These are phyloP conservation scores for Penicillium waksmanii DNA, from an alignment of 495 filamentous ascomycete species.

Conservation along the genomic window DNA sequence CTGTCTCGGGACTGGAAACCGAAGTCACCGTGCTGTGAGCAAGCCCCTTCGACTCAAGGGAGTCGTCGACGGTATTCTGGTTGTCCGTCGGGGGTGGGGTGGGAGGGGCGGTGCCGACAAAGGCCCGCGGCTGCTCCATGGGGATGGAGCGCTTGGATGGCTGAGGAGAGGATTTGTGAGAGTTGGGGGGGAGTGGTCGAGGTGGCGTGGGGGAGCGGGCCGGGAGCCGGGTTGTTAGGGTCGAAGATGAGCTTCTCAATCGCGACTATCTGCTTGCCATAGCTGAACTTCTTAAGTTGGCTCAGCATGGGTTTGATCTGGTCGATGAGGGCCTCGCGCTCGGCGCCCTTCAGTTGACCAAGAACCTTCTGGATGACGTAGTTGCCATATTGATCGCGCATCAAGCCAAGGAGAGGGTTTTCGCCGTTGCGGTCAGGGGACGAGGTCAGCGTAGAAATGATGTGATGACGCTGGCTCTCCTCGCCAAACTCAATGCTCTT, in stretches of 20 bases:
- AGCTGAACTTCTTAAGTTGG: constrained; percentile 71
- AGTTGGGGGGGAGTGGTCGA: constrained; percentile 50
- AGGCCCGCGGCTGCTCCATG: constrained; percentile 33
- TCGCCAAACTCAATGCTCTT: constrained; percentile 83
- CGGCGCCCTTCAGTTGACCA: constrained; percentile 64
- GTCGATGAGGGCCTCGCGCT: constrained; percentile 69
- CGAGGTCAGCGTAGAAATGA: constrained; percentile 68
- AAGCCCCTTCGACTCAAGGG: constrained; percentile 38
- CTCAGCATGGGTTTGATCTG: constrained; percentile 74
- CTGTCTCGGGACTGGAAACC: constrained; percentile 38
- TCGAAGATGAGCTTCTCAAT: constrained; percentile 66
- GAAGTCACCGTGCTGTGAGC: constrained; percentile 41
- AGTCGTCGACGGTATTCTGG: constrained; percentile 35
- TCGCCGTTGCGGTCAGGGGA: constrained; percentile 61
- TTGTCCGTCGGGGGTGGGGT: constrained; percentile 50
- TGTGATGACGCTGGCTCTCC: constrained; percentile 67
- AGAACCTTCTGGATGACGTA: constrained; percentile 94
- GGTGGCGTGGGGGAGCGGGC: constrained; percentile 31
- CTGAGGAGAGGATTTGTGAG: constrained; percentile 52
- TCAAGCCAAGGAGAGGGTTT: constrained; percentile 70
- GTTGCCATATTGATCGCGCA: constrained; percentile 93
- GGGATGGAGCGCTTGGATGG: constrained; percentile 43
- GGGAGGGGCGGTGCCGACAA: constrained; percentile 45
- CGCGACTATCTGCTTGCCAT: constrained; percentile 78
- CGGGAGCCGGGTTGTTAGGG: constrained; percentile 29